Evolutionary conservation across 495 filamentous ascomycete species (phyloP), one percentile per base, ranked within the genome.

Genomic region (Penicillium canescens): DNA sequence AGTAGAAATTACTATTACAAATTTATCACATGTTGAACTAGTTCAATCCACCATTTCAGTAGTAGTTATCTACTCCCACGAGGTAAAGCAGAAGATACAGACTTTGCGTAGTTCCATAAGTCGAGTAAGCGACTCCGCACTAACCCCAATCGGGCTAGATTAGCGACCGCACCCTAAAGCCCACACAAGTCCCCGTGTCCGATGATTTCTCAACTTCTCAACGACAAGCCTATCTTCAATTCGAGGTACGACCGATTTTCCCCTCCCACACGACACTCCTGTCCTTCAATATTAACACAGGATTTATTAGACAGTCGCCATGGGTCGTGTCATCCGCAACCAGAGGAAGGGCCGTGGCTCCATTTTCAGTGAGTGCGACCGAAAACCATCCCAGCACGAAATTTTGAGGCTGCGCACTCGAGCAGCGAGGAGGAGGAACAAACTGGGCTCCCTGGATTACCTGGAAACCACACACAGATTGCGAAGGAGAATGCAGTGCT

Each of bases 301-400:
- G 62, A 64, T 63, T 63, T 57, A 39, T 58, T 57, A 77, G 75
- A 76, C 62, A 77, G 74, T 75, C 74, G 74, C 71, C 68, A 86
- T 87, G 85, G 86, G 86, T 83, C 78, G 88, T 72, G 88, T 91
- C 66, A 98, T 98, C 78, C 88, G 90, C 77, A 96, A 95, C 81
- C 91, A 96, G 88, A 88, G 91, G 82, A 97, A 97, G 84, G 92
- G 94, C 78, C 87, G 91, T 80, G 94, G 94, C 78, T 89, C 87
- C 75, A 96, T 98, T 82, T 98, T 98, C 86, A 97, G 86, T 90
- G 85, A 75, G 86, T 83, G 69, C 73, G 68, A 69, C 62, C 62
- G 58, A 62, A 63, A 51, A 55, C 42, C 54, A 56, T 56, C 46
- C 63, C 49, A 12, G 46, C 48, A 43, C 55, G 38, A 50, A 55